Conservation (phyloP, 352 stramenopile species). For the Phytopythium mirpurense region DNA sequence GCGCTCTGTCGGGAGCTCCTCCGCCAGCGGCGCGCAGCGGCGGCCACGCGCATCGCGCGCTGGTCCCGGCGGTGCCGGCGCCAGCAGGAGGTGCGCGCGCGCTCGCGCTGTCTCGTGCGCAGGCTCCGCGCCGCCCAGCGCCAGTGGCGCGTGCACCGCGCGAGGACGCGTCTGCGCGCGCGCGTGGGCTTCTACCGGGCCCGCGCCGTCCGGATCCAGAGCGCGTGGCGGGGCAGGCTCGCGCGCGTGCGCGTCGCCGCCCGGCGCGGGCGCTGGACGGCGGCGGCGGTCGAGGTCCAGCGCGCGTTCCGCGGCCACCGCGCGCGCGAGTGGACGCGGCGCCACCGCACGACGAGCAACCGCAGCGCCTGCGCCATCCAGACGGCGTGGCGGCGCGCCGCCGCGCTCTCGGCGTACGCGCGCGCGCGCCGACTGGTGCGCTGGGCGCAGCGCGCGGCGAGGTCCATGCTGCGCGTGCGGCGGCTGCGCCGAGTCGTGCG, state of each 20-base stretch:
- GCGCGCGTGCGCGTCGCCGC: slow-evolving; percentile 21
- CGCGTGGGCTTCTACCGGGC: slow-evolving; percentile 35
- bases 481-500: slow-evolving; percentile 20
- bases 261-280: slow-evolving; percentile 25
- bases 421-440: slow-evolving; percentile 25
- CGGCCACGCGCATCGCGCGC: slow-evolving; percentile 22
- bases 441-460: slow-evolving; percentile 29
- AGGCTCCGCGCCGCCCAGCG: slow-evolving; percentile 53
- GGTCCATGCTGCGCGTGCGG: slow-evolving; percentile 29
- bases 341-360: slow-evolving; percentile 23
- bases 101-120: slow-evolving; percentile 37
- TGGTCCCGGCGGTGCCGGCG: slow-evolving; percentile 49
- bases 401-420: slow-evolving; percentile 16
- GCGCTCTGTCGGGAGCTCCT: slow-evolving; percentile 11
- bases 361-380: slow-evolving; percentile 29
- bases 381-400: slow-evolving; percentile 30
- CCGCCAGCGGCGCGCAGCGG: slow-evolving; percentile 15
- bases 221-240: slow-evolving; percentile 35
- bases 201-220: slow-evolving; percentile 35
- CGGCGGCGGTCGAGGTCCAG: slow-evolving; percentile 31
- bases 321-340: slow-evolving; percentile 18
- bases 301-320: slow-evolving; percentile 33
- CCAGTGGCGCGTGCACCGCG: slow-evolving; percentile 48
- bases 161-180: slow-evolving; percentile 20
- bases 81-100: slow-evolving; percentile 23